Base-by-base conservation (phyloP, 2,329 filamentous ascomycete genomes). In the Claviceps sp. region DNA sequence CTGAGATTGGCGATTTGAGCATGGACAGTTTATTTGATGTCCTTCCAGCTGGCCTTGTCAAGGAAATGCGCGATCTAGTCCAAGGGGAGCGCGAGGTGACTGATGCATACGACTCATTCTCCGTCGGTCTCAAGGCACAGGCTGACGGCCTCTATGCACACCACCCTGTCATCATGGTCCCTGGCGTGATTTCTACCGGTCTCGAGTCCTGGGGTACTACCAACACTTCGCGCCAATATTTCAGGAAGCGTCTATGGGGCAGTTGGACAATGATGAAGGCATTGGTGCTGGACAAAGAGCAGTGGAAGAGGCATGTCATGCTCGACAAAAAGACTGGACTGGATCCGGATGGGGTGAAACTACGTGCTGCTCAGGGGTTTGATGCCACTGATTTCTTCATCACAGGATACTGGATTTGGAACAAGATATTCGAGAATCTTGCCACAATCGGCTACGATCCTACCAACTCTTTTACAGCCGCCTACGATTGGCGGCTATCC, bases 241-340 rank as follows among this genome's bases (percentile, higher is more conserved):
- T 98, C 67, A 78, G 93, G 56, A 95, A 94, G 70, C 77, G 93
- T 50, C 71, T 98, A 48, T 98, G 93, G 93, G 93, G 93, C 4
- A 95, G 88, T 59, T 98, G 94, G 93, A 95, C 81, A 57, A 98
- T 98, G 93, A 96, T 98, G 89, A 80, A 85, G 48, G 91, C 93
- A 0, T 71, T 98, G 57, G 88, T 98, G 1, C 70, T 95, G 61
- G 93, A 97, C 66, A 96, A 97, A 68, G 83, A 94, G 29, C 77
- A 79, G 37, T 98, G 93, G 93, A 98, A 96, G 73, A 83, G 75
- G 61, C 93, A 98, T 65, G 88, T 98, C 59, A 97, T 97, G 90
- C 77, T 98, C 11, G 93, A 98, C 68, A 90, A 91, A 66, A 68
- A 80, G 39, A 96, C 91, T 0, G 93, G 93, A 0, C 73, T 98